Base-by-base conservation (phyloP, 257 asterid genomes). In the Gentiana straminea region DNA sequence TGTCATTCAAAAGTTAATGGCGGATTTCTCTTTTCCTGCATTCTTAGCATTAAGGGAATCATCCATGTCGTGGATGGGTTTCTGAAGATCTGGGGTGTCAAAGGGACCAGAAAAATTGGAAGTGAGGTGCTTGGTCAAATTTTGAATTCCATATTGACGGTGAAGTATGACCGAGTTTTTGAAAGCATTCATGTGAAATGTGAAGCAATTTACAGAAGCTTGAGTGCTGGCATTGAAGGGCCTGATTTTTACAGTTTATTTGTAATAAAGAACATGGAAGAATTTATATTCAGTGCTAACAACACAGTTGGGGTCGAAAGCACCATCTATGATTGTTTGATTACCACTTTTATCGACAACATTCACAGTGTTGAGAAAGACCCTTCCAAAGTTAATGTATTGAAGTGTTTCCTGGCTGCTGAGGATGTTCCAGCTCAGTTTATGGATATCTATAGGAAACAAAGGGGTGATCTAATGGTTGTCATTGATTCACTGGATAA, bases 151-250 rank as follows among this genome's bases (percentile, higher is more conserved):
- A 76, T 80, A 57, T 65, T 82, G 76, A 74, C 80, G 15, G 74
- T 92, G 60, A 85, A 85, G 78, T 68, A 77, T 57, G 94, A 92
- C 68, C 78, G 80, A 78, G 92, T 85, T 44, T 92, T 88, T 72
- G 86, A 71, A 64, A 70, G 72, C 61, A 77, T 88, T 15, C 73
- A 75, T 70, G 86, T 75, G 53, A 77, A 75, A 74, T 81, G 92
- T 70, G 88, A 81, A 64, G 73, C 73, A 56, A 73, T 88, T 58
- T 81, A 84, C 73, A 67, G 56, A 48, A 66, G 70, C 75, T 82
- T 92, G 78, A 78, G 81, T 49, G 62, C 70, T 74, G 82, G 72
- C 60, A 58, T 67, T 51, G 82, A 81, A 33, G 94, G 86, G 68
- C 80, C 81, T 66, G 94, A 85, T 58, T 84, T 63, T 54, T 66